These are phyloP conservation scores for Coleophoma eucalyptorum DNA, from an alignment of 2,329 filamentous ascomycete species.

Conservation along the genomic window DNA sequence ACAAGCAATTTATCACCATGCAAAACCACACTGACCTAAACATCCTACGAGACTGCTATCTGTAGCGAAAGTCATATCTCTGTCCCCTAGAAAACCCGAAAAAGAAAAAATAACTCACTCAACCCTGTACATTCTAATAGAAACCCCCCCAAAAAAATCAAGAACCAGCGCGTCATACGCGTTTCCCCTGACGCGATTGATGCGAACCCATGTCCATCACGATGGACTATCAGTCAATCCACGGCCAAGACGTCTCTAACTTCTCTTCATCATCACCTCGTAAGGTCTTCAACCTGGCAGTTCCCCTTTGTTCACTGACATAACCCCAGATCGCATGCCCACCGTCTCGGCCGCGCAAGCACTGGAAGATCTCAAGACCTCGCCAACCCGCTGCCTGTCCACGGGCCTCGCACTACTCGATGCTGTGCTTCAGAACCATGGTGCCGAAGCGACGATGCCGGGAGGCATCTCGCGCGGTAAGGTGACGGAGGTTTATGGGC, in stretches of 20 bases:
- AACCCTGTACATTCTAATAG: no score
- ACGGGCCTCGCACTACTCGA: conserved; percentile 55
- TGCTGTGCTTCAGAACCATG: conserved; percentile 33
- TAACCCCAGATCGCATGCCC: conserved; percentile 62
- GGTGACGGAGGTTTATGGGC: conserved; percentile 84
- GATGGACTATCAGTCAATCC: conserved; percentile 57
- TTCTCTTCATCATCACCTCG: conserved; percentile 36
- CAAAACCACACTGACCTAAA: no score
- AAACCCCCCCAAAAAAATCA: no score
- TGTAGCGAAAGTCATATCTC: no score
- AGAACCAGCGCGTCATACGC: no score
- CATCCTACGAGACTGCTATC: no score
- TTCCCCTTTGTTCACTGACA: background rate
- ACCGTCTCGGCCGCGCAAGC: conserved; percentile 74
- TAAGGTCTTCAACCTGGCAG: conserved; percentile 7
- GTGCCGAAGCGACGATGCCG: conserved; percentile 2
- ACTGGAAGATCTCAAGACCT: conserved; percentile 53
- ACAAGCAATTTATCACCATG: no score
- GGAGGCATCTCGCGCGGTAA: conserved; percentile 71
- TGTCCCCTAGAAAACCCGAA: no score
- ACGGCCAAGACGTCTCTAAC: conserved; percentile 57
- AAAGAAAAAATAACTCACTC: no score
- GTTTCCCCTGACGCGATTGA: no score
- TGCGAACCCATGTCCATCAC: background rate
- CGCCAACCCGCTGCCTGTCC: conserved; percentile 46